These are phyloP conservation scores for Phialophora chinensis DNA, from an alignment of 2,329 filamentous ascomycete genomes.

Conservation along the genomic window DNA sequence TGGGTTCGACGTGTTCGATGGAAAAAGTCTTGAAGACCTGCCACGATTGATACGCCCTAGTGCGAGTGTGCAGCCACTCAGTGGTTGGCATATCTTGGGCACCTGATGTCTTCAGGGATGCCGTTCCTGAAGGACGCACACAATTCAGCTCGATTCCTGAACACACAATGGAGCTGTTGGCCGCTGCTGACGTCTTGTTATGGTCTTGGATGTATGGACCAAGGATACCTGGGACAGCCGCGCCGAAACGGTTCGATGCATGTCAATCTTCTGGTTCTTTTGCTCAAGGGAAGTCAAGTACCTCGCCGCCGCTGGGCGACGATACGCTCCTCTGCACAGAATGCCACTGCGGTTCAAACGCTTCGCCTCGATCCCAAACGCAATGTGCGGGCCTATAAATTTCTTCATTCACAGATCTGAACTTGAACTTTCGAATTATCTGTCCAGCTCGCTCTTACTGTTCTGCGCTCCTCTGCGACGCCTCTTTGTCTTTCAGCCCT, in stretches of 20 bases:
- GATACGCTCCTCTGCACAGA: constrained; percentile 5
- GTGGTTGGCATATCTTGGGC: background rate
- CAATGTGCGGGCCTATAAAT: background rate
- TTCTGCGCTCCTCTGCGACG: background rate
- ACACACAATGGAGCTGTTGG: background rate
- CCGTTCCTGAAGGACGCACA: background rate
- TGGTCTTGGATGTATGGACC: background rate
- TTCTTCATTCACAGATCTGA: background rate
- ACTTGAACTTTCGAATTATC: background rate
- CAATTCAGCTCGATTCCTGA: background rate
- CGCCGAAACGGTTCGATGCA: background rate
- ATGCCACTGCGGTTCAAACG: constrained; percentile 1
- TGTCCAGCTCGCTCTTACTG: background rate
- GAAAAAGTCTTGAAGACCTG: constrained; percentile 63
- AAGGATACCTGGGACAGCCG: background rate
- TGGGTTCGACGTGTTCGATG: constrained; percentile 78
- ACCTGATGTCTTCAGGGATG: background rate
- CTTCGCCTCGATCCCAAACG: constrained; percentile 2
- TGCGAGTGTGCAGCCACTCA: background rate
- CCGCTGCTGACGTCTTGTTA: background rate
- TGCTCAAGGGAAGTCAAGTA: background rate
- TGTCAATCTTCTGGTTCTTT: background rate
- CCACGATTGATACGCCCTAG: background rate
- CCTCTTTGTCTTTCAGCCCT: background rate
- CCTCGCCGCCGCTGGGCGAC: constrained; percentile 2